Conservation (phyloP, 148 eudicot species). For the Chenopodium suecicum region DNA sequence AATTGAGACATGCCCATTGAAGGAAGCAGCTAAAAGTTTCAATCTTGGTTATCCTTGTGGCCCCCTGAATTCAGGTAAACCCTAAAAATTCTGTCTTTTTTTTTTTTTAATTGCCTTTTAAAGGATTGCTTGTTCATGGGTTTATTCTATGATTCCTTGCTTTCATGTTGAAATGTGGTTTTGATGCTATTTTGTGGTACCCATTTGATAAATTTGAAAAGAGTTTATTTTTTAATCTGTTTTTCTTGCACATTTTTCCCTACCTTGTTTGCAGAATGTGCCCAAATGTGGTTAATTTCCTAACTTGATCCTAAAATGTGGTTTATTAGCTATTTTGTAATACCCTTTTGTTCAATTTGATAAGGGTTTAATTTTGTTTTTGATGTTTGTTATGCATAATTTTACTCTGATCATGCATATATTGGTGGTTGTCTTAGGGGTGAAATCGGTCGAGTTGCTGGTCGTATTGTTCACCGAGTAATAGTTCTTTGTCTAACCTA, state of each 20-base stretch:
- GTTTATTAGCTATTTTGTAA: neutral
- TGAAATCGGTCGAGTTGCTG: constrained; percentile 22
- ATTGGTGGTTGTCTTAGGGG: constrained; percentile 30
- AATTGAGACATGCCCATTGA: constrained; percentile 11
- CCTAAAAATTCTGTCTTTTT: constrained; percentile 18
- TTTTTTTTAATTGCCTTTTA: constrained; percentile 19
- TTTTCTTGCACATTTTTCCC: constrained; percentile 20
- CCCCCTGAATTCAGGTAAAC: constrained; percentile 47
- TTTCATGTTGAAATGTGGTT: constrained; percentile 21
- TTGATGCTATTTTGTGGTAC: constrained; percentile 7
- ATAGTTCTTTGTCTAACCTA: constrained; percentile 3
- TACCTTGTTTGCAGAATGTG: neutral
- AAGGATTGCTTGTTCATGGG: constrained; percentile 53
- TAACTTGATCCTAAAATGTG: constrained; percentile 3
- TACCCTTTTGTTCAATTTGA: constrained; percentile 16
- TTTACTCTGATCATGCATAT: constrained; percentile 33
- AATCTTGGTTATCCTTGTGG: constrained; percentile 25
- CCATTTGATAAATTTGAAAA: constrained; percentile 21
- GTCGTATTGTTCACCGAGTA: constrained; percentile 22
- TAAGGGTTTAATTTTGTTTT: constrained; percentile 22
- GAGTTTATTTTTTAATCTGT: constrained; percentile 23
- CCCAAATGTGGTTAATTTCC: neutral
- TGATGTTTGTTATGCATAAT: constrained; percentile 18
- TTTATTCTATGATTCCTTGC: constrained; percentile 46
- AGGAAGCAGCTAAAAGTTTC: constrained; percentile 21